phyloP scores from a whole-genome alignment of 352 stramenopile genomes.

The Blastocystis sp. region DNA sequence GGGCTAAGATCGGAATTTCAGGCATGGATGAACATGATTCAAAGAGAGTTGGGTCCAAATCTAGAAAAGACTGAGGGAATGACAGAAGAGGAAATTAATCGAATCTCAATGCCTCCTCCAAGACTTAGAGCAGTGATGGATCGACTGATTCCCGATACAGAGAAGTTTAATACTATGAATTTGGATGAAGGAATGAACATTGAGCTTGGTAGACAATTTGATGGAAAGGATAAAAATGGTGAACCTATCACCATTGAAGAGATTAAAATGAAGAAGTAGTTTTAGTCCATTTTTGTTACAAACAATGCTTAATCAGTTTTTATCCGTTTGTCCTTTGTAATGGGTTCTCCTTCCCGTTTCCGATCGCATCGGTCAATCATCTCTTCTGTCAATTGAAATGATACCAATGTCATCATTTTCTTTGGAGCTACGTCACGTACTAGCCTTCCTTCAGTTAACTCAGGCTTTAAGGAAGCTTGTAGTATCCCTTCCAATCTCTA shows the following conservation, averaged over 20 bases:
- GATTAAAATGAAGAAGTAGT: not conserved
- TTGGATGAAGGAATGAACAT: constrained; percentile 16
- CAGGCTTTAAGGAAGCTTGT: constrained; percentile 73
- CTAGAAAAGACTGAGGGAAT: constrained; percentile 29
- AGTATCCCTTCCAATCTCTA: constrained; percentile 77
- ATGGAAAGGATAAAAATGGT: not conserved
- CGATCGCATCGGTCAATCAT: constrained; percentile 13
- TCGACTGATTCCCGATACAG: constrained; percentile 41
- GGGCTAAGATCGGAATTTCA: constrained; percentile 11
- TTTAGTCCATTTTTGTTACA: not conserved
- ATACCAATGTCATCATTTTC: constrained; percentile 84
- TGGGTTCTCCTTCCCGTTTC: not conserved
- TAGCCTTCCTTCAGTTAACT: constrained; percentile 75
- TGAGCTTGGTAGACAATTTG: not conserved
- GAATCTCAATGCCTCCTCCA: not conserved
- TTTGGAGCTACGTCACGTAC: constrained; percentile 81
- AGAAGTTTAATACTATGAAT: not conserved
- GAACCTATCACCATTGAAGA: not conserved
- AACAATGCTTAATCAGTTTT: not conserved
- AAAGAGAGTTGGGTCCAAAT: not conserved
- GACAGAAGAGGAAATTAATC: not conserved
- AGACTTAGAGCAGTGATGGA: constrained; percentile 23
- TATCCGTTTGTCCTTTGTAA: not conserved
- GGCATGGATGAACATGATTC: not conserved
- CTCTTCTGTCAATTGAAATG: constrained; percentile 76